Conservation (phyloP, 2,329 filamentous ascomycete genomes). For the Ophiostoma sp. region DNA sequence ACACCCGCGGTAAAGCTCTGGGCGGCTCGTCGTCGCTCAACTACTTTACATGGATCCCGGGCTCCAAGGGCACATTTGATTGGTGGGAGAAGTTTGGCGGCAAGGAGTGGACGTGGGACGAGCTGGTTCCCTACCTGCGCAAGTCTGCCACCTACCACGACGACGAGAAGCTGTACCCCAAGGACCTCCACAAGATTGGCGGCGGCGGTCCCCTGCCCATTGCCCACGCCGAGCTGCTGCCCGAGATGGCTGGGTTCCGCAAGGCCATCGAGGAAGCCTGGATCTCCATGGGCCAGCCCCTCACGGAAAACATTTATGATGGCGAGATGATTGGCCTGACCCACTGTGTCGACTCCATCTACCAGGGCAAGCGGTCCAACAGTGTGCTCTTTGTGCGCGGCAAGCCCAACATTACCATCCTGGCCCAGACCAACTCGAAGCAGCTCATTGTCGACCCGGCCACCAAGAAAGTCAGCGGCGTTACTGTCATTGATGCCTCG, state of each 20-base stretch:
- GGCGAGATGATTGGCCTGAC: conserved; percentile 56
- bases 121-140: conserved; percentile 51
- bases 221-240: conserved; percentile 54
- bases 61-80: conserved; percentile 60
- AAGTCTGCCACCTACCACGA: conserved; percentile 62
- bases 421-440: conserved; percentile 52
- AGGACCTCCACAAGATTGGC: conserved; percentile 53
- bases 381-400: conserved; percentile 52
- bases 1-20: conserved; percentile 60
- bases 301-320: conserved; percentile 57
- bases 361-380: conserved; percentile 55
- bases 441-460: conserved; percentile 47
- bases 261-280: conserved; percentile 53
- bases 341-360: conserved; percentile 57
- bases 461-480: conserved; percentile 43
- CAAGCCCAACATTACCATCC: conserved; percentile 57
- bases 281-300: conserved; percentile 51
- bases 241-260: conserved; percentile 53
- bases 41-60: conserved; percentile 65
- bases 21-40: conserved; percentile 61
- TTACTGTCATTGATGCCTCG: conserved; percentile 46
- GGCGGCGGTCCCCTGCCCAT: conserved; percentile 53
- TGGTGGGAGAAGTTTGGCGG: conserved; percentile 73
- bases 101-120: conserved; percentile 63
- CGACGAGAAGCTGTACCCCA: conserved; percentile 47